These are phyloP conservation scores for Friedmanniomyces endolithicus DNA, from an alignment of 495 filamentous ascomycete genomes.

Conservation along the genomic window DNA sequence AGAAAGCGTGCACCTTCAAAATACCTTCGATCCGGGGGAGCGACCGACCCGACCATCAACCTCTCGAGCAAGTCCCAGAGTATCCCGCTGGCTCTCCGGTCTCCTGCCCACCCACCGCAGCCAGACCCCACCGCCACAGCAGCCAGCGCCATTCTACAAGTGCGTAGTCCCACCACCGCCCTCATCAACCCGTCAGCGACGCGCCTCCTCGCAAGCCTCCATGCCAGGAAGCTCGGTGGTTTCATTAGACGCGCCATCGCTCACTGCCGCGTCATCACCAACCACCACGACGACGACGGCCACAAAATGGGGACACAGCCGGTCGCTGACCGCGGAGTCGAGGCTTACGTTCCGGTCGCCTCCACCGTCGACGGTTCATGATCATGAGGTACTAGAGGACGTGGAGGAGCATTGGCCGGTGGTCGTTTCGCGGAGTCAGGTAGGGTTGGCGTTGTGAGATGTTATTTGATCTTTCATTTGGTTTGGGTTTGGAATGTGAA, in stretches of 20 bases:
- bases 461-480: neutral
- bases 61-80: constrained; percentile 4
- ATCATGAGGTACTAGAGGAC: neutral
- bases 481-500: constrained; percentile 7
- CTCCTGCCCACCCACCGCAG: neutral
- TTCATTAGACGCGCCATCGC: constrained; percentile 4
- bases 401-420: constrained; percentile 3
- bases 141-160: constrained; percentile 13
- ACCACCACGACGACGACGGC: too few relatives aligned
- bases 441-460: constrained; percentile 8
- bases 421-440: constrained; percentile 1
- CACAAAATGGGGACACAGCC: constrained; percentile 14
- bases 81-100: constrained; percentile 12
- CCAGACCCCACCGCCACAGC: neutral
- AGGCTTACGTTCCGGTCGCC: constrained; percentile 7
- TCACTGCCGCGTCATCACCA: constrained; percentile 13
- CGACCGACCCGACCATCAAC: neutral
- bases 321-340: constrained; percentile 16
- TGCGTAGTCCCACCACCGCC: neutral
- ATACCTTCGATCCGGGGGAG: neutral
- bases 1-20: neutral
- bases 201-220: neutral
- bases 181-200: neutral
- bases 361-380: neutral
- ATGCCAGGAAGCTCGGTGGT: neutral